Evolutionary conservation across 441 rosid species (phyloP).

Genomic region (Syzygium malaccense): DNA sequence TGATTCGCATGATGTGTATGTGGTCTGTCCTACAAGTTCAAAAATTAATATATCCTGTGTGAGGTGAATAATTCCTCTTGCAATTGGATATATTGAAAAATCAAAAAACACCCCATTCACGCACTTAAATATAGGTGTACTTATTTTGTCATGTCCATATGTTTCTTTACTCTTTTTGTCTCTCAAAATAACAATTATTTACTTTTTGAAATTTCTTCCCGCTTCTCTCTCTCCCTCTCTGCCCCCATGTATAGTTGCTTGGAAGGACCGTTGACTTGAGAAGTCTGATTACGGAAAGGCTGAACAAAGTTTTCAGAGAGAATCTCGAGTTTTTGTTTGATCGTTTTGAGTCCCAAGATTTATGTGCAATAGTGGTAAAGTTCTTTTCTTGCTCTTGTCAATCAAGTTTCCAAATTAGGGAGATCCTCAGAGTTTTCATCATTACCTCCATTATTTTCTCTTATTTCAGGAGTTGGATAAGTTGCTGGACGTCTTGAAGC

Average conservation of each 20-base stretch:
- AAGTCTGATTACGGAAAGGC: conserved; percentile 82
- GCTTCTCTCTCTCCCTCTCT: conserved; percentile 7
- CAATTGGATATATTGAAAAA: neutral
- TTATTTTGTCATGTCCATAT: neutral
- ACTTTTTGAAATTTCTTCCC: neutral
- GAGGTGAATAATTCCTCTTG: neutral
- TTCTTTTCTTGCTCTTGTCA: conserved; percentile 5
- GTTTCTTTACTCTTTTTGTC: neutral
- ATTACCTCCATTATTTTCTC: neutral
- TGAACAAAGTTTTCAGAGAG: conserved; percentile 96
- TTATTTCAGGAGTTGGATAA: conserved; percentile 85
- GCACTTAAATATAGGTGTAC: neutral
- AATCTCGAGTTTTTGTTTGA: conserved; percentile 96
- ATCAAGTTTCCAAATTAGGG: neutral
- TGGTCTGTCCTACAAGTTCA: neutral
- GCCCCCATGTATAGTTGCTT: conserved; percentile 54
- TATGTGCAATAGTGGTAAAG: conserved; percentile 90
- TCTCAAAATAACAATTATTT: neutral
- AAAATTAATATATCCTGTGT: neutral
- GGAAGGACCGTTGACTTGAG: conserved; percentile 94
- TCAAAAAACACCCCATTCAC: neutral
- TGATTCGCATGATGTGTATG: neutral
- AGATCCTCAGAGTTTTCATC: neutral
- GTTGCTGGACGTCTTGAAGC: conserved; percentile 70
- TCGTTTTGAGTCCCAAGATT: conserved; percentile 95